Base-by-base conservation (phyloP, 306 rosid species). In the Cicer judaicum region DNA sequence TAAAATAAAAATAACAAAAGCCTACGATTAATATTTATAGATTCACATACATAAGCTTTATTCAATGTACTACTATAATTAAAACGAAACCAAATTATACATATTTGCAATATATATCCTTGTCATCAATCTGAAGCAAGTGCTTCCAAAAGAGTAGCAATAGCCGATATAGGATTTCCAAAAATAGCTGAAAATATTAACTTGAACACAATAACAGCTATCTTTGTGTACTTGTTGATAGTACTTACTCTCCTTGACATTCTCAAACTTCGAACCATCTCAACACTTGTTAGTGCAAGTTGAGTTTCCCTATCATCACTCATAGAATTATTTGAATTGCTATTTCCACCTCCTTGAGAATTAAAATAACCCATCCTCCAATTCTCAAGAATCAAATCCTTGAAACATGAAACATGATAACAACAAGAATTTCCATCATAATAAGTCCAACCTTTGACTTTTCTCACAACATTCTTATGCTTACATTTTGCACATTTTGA, bases 321-420 rank as follows among this genome's bases (percentile, higher is more conserved):
- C 49, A 4, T 13, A 49, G n/a, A 52, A 56, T 2, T 46, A 70
- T 50, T 60, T 14, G 4, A 14, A 8, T 50, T 50, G 19, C 50
- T 19, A 38, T 47, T 66, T 68, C 70, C 29, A 53, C 36, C 36
- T 29, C 36, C 36, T 29, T 29, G 36, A 29, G 36, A 29, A 29
- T 29, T 29, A 29, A 87, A 79, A 70, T 84, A 73, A 4, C 71
- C 83, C 8, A 9, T 70, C 64, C n/a, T 77, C 85, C 77, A 82
- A 24, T 77, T 82, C 73, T 82, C 85, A 60, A 76, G 15, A 12
- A 84, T 9, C 54, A 87, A 5, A 29, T 82, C 78, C 88, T 87
- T 87, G 11, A 82, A 76, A 49, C 90, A 87, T 0, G 84, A 72
- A 9, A 87, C 90, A 39, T 82, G 90, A 40, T 73, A 87, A 8